A percentile compares a stretch with the other conserved stretches of the same genome.
Evolutionary conservation across 345 rosid species (phyloP).

Genomic region (Lepidium africanum): DNA sequence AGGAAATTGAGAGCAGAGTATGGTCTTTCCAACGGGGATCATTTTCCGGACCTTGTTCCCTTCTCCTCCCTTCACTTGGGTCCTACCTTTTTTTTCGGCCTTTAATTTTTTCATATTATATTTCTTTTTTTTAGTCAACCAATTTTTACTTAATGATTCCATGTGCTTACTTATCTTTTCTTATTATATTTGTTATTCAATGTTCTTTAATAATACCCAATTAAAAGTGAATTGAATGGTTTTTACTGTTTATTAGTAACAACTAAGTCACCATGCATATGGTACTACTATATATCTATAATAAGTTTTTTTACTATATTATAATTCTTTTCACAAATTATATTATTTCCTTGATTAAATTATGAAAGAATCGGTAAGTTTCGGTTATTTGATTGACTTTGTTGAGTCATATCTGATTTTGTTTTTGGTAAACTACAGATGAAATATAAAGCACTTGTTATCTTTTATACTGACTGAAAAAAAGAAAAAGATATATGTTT

Average conservation of each 20-base stretch:
- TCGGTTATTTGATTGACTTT: background rate
- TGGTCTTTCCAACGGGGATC: conserved; percentile 39
- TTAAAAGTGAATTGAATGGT: background rate
- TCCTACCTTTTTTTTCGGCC: conserved; percentile 17
- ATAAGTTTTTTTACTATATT: too few relatives aligned
- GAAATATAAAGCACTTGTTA: too few relatives aligned
- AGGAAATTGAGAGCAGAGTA: conserved; percentile 28
- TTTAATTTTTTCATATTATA: too few relatives aligned
- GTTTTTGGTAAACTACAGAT: too few relatives aligned
- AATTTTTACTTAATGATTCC: conserved; percentile 16
- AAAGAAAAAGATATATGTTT: background rate
- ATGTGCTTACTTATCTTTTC: conserved; percentile 12
- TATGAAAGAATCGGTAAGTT: background rate
- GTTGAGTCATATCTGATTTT: background rate
- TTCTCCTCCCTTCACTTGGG: conserved; percentile 36
- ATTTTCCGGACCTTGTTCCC: conserved; percentile 42
- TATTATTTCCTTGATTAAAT: background rate
- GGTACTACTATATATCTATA: background rate
- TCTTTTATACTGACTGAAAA: background rate
- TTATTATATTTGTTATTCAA: background rate
- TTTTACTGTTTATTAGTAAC: background rate
- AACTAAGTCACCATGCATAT: background rate
- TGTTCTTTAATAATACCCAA: background rate
- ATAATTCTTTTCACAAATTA: background rate
- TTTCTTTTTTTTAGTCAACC: background rate